Base-by-base conservation (phyloP, 306 rosid species). In the Gillenia trifoliata region DNA sequence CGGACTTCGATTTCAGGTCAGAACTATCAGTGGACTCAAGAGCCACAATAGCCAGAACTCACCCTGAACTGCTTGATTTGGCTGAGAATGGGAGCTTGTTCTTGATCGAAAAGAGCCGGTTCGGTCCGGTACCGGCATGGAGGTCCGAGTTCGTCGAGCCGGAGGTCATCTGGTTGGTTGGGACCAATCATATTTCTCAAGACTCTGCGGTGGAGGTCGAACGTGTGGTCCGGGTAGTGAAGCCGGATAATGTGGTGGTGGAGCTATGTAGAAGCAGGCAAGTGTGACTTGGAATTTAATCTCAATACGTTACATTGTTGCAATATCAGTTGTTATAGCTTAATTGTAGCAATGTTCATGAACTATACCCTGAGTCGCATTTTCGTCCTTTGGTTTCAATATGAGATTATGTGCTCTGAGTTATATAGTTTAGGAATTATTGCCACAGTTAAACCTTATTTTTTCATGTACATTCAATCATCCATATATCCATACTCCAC, bases 261-360 rank as follows among this genome's bases (percentile, higher is more conserved):
- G 97, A 94, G 72, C 91, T 94, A 15, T 90, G 97, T 10, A 85
- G 97, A 86, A 90, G 99, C 93, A 90, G 99, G 97, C 86, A 87
- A 89, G 85, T 64, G 31, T 55, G 7, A 61, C 34, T 77, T 66
- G 22, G 36, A 57, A 61, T n/a, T 28, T 60, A 12, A 26, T 15
- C 11, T 61, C 11, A 16, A 28, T 8, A 10, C 11, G 22, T 57
- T 11, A 4, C 31, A 11, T 57, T 3, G 26, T 25, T 57, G 11
- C 26, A 57, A 1, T 12, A 4, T 0, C 16, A 57, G 4, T 11
- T 4, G 31, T 29, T 28, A 8, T 25, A 43, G 49, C 6, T 43
- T 43, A 13, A 43, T 43, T 43, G 19, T 43, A 12, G 49, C 49
- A 43, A 13, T 13, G 5, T 43, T 43, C 16, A 43, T 43, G 49